Evolutionary conservation across 2,329 filamentous ascomycete species (phyloP).

Genomic region (Berkeleyomyces rouxiae): DNA sequence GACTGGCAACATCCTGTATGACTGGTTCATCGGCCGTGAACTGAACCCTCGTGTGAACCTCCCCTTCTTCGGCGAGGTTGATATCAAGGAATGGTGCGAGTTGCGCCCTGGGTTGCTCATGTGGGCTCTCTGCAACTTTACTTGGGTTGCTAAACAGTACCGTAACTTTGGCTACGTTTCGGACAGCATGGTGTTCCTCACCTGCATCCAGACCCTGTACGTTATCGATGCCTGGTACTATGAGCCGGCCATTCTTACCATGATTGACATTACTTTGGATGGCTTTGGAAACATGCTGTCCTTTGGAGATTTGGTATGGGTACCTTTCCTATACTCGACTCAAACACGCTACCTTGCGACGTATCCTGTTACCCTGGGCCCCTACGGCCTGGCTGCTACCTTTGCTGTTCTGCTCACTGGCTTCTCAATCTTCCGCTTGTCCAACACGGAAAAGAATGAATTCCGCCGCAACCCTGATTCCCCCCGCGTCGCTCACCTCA

Average conservation of each 20-base stretch:
- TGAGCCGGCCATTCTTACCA: conserved; percentile 78
- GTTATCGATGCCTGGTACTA: conserved; percentile 73
- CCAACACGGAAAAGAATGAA: conserved; percentile 87
- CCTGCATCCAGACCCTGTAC: conserved; percentile 64
- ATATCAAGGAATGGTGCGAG: conserved; percentile 83
- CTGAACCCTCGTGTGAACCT: conserved; percentile 74
- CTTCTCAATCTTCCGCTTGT: conserved; percentile 85
- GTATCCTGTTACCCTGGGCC: conserved; percentile 65
- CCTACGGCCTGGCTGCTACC: conserved; percentile 45
- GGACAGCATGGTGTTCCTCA: conserved; percentile 70
- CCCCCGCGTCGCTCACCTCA: conserved; percentile 59
- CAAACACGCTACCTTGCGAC: conserved; percentile 73
- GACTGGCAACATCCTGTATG: conserved; percentile 74
- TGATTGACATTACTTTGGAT: conserved; percentile 84
- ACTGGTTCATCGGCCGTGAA: conserved; percentile 93
- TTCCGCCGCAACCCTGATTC: conserved; percentile 81
- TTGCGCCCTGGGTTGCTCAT: conserved; percentile 81
- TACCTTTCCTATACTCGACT: conserved; percentile 75
- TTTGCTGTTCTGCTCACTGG: conserved; percentile 51
- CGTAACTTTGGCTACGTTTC: conserved; percentile 67
- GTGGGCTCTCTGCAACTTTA: conserved; percentile 72
- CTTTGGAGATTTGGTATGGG: conserved; percentile 85
- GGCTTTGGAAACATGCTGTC: conserved; percentile 91
- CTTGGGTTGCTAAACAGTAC: conserved; percentile 79
- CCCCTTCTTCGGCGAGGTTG: conserved; percentile 67